Percentiles rank a stretch among this genome's conserved stretches.
Conservation (phyloP, 192 early-diverging fungal species). For the Umbelopsis sp. region DNA sequence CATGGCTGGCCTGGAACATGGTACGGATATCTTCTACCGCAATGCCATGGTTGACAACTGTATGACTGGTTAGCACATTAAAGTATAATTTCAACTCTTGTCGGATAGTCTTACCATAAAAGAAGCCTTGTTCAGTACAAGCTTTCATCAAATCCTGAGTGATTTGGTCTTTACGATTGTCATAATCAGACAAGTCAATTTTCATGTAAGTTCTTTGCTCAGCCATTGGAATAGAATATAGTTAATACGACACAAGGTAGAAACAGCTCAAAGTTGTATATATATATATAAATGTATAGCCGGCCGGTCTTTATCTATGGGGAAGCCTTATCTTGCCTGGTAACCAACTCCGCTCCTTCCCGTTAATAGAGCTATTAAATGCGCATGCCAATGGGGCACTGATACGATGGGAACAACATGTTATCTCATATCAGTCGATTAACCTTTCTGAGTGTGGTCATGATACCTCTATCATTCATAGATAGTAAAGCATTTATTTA, state of each 20-base stretch:
- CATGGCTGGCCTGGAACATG: slow-evolving; percentile 28
- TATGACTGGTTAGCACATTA: background rate
- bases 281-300: no score
- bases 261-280: no score
- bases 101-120: slow-evolving; percentile 30
- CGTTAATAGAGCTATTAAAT: no score
- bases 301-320: no score
- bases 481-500: slow-evolving; percentile 14
- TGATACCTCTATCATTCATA: background rate
- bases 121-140: slow-evolving; percentile 30
- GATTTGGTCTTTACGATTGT: slow-evolving; percentile 30
- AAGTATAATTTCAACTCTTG: background rate
- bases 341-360: no score
- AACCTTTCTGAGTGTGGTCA: background rate
- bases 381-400: no score
- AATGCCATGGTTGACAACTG: slow-evolving; percentile 35
- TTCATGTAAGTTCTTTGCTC: slow-evolving; percentile 22
- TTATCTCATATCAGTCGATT: slow-evolving; percentile 9
- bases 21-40: slow-evolving; percentile 9
- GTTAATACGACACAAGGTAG: no score
- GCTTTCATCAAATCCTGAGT: slow-evolving; percentile 30
- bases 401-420: background rate
- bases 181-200: slow-evolving; percentile 35
- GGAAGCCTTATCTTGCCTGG: no score
- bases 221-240: background rate